phyloP scores from a whole-genome alignment of 345 rosid genomes.

The Eucalyptus melliodora region DNA sequence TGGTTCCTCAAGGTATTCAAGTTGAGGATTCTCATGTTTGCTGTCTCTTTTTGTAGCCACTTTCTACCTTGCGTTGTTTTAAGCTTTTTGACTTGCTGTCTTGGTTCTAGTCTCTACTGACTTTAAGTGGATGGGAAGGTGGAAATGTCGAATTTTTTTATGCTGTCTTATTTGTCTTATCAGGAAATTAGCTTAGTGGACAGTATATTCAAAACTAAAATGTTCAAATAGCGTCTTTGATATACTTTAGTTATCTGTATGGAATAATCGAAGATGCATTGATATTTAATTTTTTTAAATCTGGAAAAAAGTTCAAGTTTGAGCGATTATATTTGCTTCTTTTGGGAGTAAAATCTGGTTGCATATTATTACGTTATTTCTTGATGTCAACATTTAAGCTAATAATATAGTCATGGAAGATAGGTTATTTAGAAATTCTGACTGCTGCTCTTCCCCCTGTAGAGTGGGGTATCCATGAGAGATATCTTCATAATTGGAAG shows the following conservation, averaged over 20 bases:
- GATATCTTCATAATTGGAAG: not conserved
- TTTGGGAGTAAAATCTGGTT: not conserved
- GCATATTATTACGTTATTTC: not conserved
- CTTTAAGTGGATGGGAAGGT: not conserved
- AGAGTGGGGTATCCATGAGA: not conserved
- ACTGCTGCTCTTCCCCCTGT: not conserved
- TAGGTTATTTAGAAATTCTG: not conserved
- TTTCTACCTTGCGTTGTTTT: not conserved
- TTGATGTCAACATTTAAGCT: not conserved
- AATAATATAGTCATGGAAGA: not conserved
- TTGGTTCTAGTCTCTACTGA: not conserved
- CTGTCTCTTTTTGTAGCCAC: not conserved
- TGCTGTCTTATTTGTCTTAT: not conserved
- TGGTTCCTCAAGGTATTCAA: slow-evolving; percentile 42
- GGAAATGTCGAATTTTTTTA: not conserved
- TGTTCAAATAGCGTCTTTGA: not conserved
- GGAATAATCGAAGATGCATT: not conserved
- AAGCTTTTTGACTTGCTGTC: not conserved
- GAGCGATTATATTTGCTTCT: not conserved
- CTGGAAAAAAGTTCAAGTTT: not conserved
- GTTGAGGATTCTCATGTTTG: not conserved
- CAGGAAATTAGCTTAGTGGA: not conserved
- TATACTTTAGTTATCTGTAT: not conserved
- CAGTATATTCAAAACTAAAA: not conserved
- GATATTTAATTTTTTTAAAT: not conserved